Evolutionary conservation across 257 asterid genomes (phyloP).

Genomic region (Ophiorrhiza pumila): DNA sequence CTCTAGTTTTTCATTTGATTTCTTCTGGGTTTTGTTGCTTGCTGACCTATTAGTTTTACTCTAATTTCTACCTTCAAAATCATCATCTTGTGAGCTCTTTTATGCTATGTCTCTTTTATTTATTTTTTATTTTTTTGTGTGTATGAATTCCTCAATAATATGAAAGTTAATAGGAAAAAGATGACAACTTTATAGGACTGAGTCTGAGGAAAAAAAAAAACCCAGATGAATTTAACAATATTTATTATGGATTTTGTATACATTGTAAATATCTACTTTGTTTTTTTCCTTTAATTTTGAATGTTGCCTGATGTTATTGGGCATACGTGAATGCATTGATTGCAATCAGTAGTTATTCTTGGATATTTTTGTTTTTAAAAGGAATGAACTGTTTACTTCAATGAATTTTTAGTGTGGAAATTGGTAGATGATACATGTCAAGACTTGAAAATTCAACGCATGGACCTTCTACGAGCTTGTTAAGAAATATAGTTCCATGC

Average conservation of each 20-base stretch:
- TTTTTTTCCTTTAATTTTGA: not conserved
- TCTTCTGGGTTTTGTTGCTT: conserved; percentile 11
- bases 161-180: not conserved
- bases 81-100: conserved; percentile 27
- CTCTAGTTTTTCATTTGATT: not conserved
- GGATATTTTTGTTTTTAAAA: not conserved
- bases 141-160: not conserved
- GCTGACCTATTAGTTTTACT: conserved; percentile 16
- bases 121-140: not conserved
- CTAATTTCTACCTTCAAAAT: conserved; percentile 10
- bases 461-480: not conserved
- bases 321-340: not conserved
- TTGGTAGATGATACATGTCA: not conserved
- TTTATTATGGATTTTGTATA: not conserved
- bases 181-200: not conserved
- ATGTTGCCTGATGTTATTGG: not conserved
- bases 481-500: no score
- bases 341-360: not conserved
- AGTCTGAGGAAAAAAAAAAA: not conserved
- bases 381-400: not conserved
- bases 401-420: not conserved
- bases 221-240: not conserved
- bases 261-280: not conserved
- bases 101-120: conserved; percentile 14
- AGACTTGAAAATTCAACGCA: not conserved